Evolutionary conservation across 2,329 filamentous ascomycete species (phyloP), one percentile per base, ranked within the genome.

Genomic region (Fusarium albosuccineum): DNA sequence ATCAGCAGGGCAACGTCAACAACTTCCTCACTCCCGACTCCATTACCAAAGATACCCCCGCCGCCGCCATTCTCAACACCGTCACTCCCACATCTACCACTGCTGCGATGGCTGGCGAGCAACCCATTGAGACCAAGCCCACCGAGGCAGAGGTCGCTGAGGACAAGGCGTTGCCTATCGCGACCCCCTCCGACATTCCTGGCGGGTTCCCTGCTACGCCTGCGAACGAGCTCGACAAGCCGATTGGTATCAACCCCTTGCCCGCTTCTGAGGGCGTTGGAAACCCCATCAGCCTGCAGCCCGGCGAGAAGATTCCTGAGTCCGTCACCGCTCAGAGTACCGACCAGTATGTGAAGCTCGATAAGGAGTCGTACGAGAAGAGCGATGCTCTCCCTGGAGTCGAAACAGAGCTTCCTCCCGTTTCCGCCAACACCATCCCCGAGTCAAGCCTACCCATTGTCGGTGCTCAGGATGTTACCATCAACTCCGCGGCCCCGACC

Each of bases 311-410:
- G 77, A 86, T 97, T 9, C 94, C 94, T 40, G 85, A 92, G 48
- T 85, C 86, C 27, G 75, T 94, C 71, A 89, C 89, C 48, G 79
- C 85, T 52, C 91, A 92, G 77, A 90, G 91, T 68, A 82, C 87
- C 71, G 91, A 92, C 76, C 82, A 82, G 62, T 90, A 93, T 51
- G 86, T 97, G 74, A 88, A 90, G 74, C 86, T 92, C 17, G 94
- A 97, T 77, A 87, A 93, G 78, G 92, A 89, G 70, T 95, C 93
- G 2, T 98, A 97, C 79, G 91, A 97, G 78, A 92, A 92, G 78
- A 89, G 90, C 67, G 91, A 91, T 74, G 86, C 89, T 59, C 79
- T 89, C 41, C 83, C 85, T 51, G 86, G 85, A 68, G 73, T 82
- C 54, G 78, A 80, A 68, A 80, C 84, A 49, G 79, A 83, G 57